Base-by-base conservation (phyloP, 1,284 basidiomycete species). In the Rhodotorula sp. region DNA sequence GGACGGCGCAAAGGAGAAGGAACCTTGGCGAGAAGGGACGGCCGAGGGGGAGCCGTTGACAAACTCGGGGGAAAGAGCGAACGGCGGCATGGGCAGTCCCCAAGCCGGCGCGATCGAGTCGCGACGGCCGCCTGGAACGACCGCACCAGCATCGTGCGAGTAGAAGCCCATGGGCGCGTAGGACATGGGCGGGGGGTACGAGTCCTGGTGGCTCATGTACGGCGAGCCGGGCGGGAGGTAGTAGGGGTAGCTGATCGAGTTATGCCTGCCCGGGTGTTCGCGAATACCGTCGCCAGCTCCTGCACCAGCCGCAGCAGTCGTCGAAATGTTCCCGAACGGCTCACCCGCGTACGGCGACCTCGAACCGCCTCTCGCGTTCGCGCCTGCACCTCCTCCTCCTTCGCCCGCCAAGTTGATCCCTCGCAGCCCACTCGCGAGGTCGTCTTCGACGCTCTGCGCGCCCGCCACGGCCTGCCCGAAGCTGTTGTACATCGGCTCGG, bases 81-180 rank as follows among this genome's bases (percentile, higher is more conserved):
- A 68, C 4, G 71, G 65, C 22, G 71, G 65, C 71, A 73, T 73
- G 59, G 64, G 24, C n/a, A 67, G 53, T 3, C 61, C 64, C 67
- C 67, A 72, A 24, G 58, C 54, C 15, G 59, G 59, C 37, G 37
- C 51, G 51, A 67, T 57, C n/a, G 73, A 72, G 54, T 72, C 73
- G 53, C 73, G 73, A 24, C 72, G 69, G 4, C 28, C 52, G 40
- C 40, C 51, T 11, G 37, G 9, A 20, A 7, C 50, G 37, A 20
- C 30, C 8, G 46, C 34, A 5, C 5, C 30, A 9, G n/a, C 37
- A 11, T 64, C 66, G 22, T 53, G 50, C 47, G 65, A 46, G 65
- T 64, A 69, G 40, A 47, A 69, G 6, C 40, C 40, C 40, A 44
- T 9, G 7, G 64, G 61, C 9, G 52, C 44, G 9, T 40, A 52